Evolutionary conservation across 2,329 filamentous ascomycete genomes (phyloP).

Genomic region (Colletotrichum plurivorum): DNA sequence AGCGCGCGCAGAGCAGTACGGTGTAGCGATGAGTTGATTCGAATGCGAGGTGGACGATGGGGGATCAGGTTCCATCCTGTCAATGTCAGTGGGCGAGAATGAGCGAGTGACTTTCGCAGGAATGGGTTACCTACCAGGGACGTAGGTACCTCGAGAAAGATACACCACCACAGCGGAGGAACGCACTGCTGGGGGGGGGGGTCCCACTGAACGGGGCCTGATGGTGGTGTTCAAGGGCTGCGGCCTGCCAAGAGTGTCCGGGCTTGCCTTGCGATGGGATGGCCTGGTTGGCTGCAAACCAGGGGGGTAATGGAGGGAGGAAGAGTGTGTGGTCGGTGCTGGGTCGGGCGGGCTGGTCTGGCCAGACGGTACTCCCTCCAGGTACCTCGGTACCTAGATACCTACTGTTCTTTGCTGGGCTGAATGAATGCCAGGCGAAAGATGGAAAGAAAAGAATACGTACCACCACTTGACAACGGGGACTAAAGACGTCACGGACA

Average conservation of each 20-base stretch:
- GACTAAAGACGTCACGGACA: slow-evolving; percentile 6
- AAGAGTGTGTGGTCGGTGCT: slow-evolving; percentile 21
- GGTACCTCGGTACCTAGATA: background rate
- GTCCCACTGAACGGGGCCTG: background rate
- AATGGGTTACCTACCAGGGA: background rate
- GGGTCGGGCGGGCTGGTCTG: background rate
- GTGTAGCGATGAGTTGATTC: slow-evolving; percentile 14
- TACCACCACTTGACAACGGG: slow-evolving; percentile 1
- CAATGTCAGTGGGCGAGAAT: background rate
- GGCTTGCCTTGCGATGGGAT: slow-evolving; percentile 5
- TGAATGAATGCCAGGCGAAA: background rate
- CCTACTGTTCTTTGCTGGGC: background rate
- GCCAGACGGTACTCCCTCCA: background rate
- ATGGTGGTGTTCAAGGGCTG: background rate
- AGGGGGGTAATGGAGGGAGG: background rate
- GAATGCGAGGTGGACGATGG: background rate
- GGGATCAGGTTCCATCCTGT: background rate
- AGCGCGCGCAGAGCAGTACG: background rate
- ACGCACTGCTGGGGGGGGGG: too few relatives aligned
- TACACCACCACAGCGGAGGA: too few relatives aligned
- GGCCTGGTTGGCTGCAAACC: background rate
- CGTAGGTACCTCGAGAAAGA: too few relatives aligned
- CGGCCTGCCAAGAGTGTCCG: background rate
- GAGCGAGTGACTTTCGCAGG: background rate
- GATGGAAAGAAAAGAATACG: background rate